Percentiles rank a stretch among this genome's conserved stretches.
These are phyloP conservation scores for Monilinia aucupariae DNA, from an alignment of 2,329 filamentous ascomycete species.

Conservation along the genomic window DNA sequence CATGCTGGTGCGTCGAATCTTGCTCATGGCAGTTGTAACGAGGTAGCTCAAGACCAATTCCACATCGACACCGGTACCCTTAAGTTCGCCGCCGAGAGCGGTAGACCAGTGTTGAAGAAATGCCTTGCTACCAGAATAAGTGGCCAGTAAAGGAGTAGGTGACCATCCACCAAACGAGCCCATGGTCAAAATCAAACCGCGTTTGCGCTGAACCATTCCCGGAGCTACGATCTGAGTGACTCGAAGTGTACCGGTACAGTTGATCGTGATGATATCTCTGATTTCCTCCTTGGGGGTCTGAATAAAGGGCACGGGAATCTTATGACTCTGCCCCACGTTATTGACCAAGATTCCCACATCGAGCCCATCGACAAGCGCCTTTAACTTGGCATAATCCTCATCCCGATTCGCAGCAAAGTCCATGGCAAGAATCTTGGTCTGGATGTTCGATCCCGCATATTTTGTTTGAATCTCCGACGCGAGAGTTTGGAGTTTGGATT, in stretches of 20 bases:
- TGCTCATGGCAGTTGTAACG: slow-evolving; percentile 94
- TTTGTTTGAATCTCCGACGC: slow-evolving; percentile 69
- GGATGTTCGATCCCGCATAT: slow-evolving; percentile 53
- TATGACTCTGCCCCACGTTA: slow-evolving; percentile 93
- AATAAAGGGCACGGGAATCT: slow-evolving; percentile 83
- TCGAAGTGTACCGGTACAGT: slow-evolving; percentile 84
- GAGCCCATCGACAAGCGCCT: slow-evolving; percentile 61
- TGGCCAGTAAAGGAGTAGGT: slow-evolving; percentile 86
- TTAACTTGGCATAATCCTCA: slow-evolving; percentile 71
- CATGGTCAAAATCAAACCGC: slow-evolving; percentile 92
- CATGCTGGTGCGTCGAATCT: slow-evolving; percentile 73
- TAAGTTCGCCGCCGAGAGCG: slow-evolving; percentile 76
- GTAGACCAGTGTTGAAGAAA: slow-evolving; percentile 97
- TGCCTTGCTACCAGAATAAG: slow-evolving; percentile 95
- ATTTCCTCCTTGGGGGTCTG: slow-evolving; percentile 76
- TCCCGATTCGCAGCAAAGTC: slow-evolving; percentile 81
- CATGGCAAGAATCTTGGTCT: slow-evolving; percentile 80
- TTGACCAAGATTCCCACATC: slow-evolving; percentile 89
- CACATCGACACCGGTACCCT: slow-evolving; percentile 76
- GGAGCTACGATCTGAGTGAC: slow-evolving; percentile 82
- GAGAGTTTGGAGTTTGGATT: slow-evolving; percentile 78
- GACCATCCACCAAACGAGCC: slow-evolving; percentile 91
- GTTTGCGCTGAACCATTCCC: slow-evolving; percentile 75
- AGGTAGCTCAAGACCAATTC: slow-evolving; percentile 89
- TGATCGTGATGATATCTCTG: slow-evolving; percentile 87